These are phyloP conservation scores for Trichopus zeylanicus DNA, from an alignment of 116 monocot genomes.

Conservation along the genomic window DNA sequence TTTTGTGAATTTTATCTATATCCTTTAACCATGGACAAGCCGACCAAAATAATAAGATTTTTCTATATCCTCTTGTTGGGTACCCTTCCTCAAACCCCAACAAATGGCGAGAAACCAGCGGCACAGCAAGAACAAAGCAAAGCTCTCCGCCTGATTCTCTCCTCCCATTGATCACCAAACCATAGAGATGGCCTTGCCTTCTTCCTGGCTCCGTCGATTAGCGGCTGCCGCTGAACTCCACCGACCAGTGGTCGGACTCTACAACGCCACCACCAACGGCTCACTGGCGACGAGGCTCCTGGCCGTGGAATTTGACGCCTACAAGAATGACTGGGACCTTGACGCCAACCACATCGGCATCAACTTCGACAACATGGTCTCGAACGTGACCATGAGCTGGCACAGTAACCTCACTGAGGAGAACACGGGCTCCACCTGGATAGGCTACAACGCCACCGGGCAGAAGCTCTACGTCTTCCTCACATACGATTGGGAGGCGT, in stretches of 20 bases:
- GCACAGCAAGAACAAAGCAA: background rate
- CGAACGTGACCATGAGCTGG: slow-evolving; percentile 4
- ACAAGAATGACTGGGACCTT: slow-evolving; percentile 24
- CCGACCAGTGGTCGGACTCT: slow-evolving; percentile 26
- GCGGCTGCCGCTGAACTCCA: slow-evolving; percentile 2
- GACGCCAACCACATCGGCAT: slow-evolving; percentile 23
- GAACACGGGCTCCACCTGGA: slow-evolving; percentile 5
- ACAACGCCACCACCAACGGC: slow-evolving; percentile 1
- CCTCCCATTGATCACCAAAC: background rate
- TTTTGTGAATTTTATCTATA: no score
- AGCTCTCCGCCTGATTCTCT: background rate
- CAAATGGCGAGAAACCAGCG: background rate
- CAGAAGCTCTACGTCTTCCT: slow-evolving; percentile 17
- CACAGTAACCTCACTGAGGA: slow-evolving; percentile 5
- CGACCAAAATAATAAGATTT: no score
- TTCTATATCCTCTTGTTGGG: no score
- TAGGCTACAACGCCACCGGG: slow-evolving; percentile 20
- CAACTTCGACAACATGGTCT: slow-evolving; percentile 18
- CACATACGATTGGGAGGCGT: background rate
- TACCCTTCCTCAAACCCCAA: no score
- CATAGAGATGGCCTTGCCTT: slow-evolving; percentile 42
- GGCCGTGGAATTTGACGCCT: slow-evolving; percentile 57
- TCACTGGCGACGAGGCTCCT: slow-evolving; percentile 4
- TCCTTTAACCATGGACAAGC: no score
- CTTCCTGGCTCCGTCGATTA: slow-evolving; percentile 28